phyloP scores from a whole-genome alignment of 2,329 filamentous ascomycete species.

The Botrytis tulipae region DNA sequence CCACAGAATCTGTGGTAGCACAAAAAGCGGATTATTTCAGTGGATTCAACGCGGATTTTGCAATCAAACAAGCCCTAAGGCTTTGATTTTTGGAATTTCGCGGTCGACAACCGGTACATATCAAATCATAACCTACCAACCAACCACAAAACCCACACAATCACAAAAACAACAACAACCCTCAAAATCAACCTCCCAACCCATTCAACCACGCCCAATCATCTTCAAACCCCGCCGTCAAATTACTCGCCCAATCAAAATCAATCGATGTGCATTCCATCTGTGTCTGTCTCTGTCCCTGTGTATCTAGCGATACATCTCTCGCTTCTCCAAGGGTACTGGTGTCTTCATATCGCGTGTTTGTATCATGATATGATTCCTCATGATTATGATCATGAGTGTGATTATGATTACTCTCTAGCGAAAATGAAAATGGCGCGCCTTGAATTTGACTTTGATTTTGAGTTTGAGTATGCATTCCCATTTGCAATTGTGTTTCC shows the following conservation, averaged over 20 bases:
- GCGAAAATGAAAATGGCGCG: neutral
- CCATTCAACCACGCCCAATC: conserved; percentile 1
- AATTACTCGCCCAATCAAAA: neutral
- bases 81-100: no score
- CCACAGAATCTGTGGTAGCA: no score
- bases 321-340: neutral
- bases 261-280: neutral
- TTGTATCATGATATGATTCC: no score
- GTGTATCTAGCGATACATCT: neutral
- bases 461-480: no score
- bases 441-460: no score
- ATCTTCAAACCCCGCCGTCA: neutral
- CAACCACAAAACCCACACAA: no score
- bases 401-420: neutral
- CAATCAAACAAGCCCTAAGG: no score
- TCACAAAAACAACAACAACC: no score
- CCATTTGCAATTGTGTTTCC: neutral
- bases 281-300: neutral
- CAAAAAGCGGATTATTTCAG: no score
- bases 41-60: no score
- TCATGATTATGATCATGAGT: neutral
- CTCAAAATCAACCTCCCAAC: neutral
- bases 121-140: no score
- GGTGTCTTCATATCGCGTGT: neutral
- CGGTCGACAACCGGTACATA: no score